Evolutionary conservation across 495 filamentous ascomycete species (phyloP).

Genomic region (Amniculicola lignicola): DNA sequence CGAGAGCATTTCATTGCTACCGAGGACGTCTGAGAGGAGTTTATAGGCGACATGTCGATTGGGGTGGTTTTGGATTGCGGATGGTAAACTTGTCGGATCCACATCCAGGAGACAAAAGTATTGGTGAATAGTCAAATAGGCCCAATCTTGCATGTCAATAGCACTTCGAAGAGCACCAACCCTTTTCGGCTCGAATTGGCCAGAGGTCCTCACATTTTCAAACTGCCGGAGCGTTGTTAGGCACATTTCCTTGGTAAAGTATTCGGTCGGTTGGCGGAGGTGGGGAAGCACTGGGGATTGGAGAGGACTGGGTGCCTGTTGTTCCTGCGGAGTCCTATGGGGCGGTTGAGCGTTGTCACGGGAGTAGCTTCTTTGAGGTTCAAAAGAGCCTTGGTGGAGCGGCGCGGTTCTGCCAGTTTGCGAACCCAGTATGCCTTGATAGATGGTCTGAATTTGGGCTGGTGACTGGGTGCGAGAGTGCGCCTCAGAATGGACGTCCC

Average conservation of each 20-base stretch:
- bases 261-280: too few species aligned
- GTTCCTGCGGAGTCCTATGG: not conserved
- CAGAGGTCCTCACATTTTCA: too few species aligned
- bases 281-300: not conserved
- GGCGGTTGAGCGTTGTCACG: not conserved
- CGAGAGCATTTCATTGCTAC: conserved; percentile 18
- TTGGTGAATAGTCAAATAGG: conserved; percentile 28
- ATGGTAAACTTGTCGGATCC: not conserved
- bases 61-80: conserved; percentile 7
- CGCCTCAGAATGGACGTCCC: too few species aligned
- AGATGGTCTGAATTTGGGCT: too few species aligned
- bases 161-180: conserved; percentile 19
- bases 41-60: not conserved
- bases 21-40: conserved; percentile 17
- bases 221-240: too few species aligned
- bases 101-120: conserved; percentile 19
- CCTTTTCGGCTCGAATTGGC: conserved; percentile 6
- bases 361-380: not conserved
- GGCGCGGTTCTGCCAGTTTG: conserved; percentile 8
- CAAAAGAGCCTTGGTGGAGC: not conserved
- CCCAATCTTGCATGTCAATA: conserved; percentile 16
- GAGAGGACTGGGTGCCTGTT: not conserved
- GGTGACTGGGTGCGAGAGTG: too few species aligned
- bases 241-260: too few species aligned
- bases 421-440: too few species aligned